Evolutionary conservation across 176 grass and related monocot species (phyloP), one percentile per base, ranked within the genome.

Genomic region (Rhynchospora tenuis): DNA sequence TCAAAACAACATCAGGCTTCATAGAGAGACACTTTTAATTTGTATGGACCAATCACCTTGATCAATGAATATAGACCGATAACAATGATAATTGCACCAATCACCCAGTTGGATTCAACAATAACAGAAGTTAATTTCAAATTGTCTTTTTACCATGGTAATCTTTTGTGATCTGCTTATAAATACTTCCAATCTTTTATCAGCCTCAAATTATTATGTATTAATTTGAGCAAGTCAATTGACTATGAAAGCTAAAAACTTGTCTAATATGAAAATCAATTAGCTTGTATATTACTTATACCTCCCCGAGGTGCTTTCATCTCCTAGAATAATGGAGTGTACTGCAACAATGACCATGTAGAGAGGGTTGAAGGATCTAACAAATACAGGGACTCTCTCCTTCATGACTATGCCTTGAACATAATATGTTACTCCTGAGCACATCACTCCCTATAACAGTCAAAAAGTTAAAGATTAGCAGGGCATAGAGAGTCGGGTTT

Each of bases 351-450:
- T 82, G 65, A 90, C 87, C 89, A 87, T 90, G 75, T 85, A 90
- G 22, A 90, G 85, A 83, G 89, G 85, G 76, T 87, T 90, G 81
- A 90, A 90, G 15, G 89, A 85, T 48, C 85, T 90, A 73, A 90
- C 89, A 46, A 90, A 90, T 3, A 90, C 89, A 1, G 89, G 89
- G 16, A 85, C 89, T 59, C 89, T 82, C 54, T 90, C 85, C 81
- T 90, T 90, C 85, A 90, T 87, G 15, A 90, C 89, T 46, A 85
- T 66, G 12, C 59, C 89, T 77, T 90, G 89, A 19, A 90, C 48
- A 51, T 90, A 87, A 64, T 85, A 87, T n/a, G 89, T 85, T 24
- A 90, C 59, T 38, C 89, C 85, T 17, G 89, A 87, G 57, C 85
- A 90, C 85, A 90, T 85, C 29, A 90, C 60, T 82, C 89, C 89